Evolutionary conservation across 2,329 filamentous ascomycete species (phyloP).

Genomic region (Verticillium alfalfae): DNA sequence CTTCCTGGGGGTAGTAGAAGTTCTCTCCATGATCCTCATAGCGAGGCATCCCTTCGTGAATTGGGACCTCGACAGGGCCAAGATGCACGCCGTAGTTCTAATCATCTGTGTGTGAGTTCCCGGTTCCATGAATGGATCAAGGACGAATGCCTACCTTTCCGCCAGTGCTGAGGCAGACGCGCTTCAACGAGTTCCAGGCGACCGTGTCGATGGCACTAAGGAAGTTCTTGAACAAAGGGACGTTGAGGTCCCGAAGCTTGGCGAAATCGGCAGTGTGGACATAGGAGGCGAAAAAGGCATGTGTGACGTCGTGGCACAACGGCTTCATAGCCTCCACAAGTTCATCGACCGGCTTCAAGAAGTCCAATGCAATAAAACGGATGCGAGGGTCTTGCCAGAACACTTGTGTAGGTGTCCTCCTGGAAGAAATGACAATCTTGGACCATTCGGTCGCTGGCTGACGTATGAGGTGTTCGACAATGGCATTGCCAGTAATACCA

Average conservation of each 20-base stretch:
- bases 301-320: constrained; percentile 6
- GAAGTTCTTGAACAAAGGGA: constrained; percentile 9
- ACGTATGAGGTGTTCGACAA: constrained; percentile 23
- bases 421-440: constrained; percentile 9
- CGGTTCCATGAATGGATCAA: background rate
- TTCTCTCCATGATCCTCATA: constrained; percentile 31
- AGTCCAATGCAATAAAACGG: constrained; percentile 7
- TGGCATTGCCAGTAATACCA: constrained; percentile 24
- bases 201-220: constrained; percentile 4
- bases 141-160: constrained; percentile 3
- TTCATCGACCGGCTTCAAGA: constrained; percentile 8
- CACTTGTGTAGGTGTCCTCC: constrained; percentile 3
- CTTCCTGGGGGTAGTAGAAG: constrained; percentile 42
- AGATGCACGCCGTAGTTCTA: constrained; percentile 45
- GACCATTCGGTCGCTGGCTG: constrained; percentile 8
- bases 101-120: background rate
- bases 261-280: constrained; percentile 7
- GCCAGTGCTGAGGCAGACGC: constrained; percentile 8
- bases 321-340: constrained; percentile 4
- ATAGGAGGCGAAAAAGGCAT: constrained; percentile 11
- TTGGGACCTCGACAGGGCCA: constrained; percentile 32
- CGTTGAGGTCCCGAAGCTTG: constrained; percentile 5
- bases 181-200: constrained; percentile 2
- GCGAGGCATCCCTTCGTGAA: constrained; percentile 33
- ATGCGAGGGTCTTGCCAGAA: constrained; percentile 9